A percentile compares a stretch with the other conserved stretches of the same genome.
Conservation (phyloP, 1,284 basidiomycete species). For the Leucoagaricus sp. region DNA sequence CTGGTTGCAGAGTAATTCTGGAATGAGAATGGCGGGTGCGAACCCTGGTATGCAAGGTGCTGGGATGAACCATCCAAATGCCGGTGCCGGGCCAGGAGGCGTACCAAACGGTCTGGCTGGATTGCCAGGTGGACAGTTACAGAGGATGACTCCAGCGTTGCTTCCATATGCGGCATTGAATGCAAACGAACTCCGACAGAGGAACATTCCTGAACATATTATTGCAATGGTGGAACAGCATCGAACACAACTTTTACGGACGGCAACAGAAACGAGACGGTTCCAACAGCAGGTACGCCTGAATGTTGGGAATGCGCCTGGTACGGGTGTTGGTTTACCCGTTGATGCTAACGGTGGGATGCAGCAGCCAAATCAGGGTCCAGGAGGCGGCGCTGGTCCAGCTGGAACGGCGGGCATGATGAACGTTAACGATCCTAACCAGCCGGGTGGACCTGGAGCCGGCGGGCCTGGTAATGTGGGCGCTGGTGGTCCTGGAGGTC, state of each 20-base stretch:
- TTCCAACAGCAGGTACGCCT: conserved; percentile 38
- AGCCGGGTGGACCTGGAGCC: not conserved
- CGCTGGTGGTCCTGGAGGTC: not conserved
- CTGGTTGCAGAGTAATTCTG: conserved; percentile 19
- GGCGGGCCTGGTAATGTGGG: not conserved
- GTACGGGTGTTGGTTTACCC: conserved; percentile 6
- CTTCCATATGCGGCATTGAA: conserved; percentile 44
- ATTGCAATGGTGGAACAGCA: conserved; percentile 60
- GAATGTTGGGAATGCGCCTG: conserved; percentile 15
- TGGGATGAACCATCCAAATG: conserved; percentile 6
- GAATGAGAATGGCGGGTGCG: not conserved
- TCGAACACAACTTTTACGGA: conserved; percentile 47
- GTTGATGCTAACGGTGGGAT: conserved; percentile 15
- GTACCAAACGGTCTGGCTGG: not conserved
- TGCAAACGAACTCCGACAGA: conserved; percentile 51
- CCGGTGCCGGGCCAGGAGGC: not conserved
- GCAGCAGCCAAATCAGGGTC: conserved; percentile 11
- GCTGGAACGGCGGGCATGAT: not conserved
- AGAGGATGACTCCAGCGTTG: conserved; percentile 28
- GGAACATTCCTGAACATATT: conserved; percentile 48
- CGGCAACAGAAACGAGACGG: conserved; percentile 38
- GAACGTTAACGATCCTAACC: conserved; percentile 9
- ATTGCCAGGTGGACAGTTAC: not conserved
- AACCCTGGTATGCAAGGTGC: conserved; percentile 4
- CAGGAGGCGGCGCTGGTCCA: not conserved